Conservation (phyloP, 192 early-diverging fungal species). For the Polychytrium aggregatum region DNA sequence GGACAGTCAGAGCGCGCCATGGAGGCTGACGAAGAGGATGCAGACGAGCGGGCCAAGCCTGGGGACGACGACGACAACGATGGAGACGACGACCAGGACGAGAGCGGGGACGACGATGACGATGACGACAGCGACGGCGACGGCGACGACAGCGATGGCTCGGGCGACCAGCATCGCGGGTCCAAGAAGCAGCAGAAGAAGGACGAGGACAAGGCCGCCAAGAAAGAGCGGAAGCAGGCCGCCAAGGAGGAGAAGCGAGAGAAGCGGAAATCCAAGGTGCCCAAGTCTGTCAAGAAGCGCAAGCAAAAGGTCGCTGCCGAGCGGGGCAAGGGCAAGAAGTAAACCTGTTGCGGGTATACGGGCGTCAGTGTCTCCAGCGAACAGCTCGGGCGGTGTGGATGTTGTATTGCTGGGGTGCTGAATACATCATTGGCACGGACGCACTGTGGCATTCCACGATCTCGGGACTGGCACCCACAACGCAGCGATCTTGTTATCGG, state of each 20-base stretch:
- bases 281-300: conserved; percentile 93
- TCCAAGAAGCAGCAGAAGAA: conserved; percentile 44
- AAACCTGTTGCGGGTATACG: no score
- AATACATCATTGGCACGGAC: no score
- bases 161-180: conserved; percentile 28
- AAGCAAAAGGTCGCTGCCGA: conserved; percentile 59
- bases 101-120: conserved; percentile 17
- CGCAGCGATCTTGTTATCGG: no score
- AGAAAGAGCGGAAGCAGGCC: conserved; percentile 78
- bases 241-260: conserved; percentile 86
- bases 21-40: background rate
- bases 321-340: background rate
- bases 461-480: no score
- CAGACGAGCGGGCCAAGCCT: background rate
- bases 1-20: background rate
- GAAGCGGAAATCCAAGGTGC: conserved; percentile 85
- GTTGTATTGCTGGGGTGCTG: no score
- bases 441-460: no score
- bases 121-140: conserved; percentile 13
- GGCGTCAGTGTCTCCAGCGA: no score
- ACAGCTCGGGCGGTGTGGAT: no score
- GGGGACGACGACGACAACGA: conserved; percentile 4
- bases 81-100: conserved; percentile 15
- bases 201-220: conserved; percentile 78
- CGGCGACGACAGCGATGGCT: conserved; percentile 22